Evolutionary conservation across 176 grass and related monocot species (phyloP), one percentile per base, ranked within the genome.

Genomic region (Eleusine indica): DNA sequence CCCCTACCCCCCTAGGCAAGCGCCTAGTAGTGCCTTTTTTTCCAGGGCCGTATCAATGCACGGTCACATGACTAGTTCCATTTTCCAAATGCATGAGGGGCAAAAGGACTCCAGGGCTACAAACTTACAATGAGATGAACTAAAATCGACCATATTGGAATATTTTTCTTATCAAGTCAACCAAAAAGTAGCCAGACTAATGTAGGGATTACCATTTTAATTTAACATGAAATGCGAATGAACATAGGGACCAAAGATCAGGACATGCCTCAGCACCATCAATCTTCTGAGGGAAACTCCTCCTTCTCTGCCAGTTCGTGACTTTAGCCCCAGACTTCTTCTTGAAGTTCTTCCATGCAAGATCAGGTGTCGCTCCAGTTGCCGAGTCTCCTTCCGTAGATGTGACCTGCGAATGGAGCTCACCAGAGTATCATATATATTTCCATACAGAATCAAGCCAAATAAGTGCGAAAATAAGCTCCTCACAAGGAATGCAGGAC

Each of bases 311-410:
- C 79, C 79, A 85, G 76, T 84, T 87, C 87, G 82, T 90, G 38
- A 87, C 75, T 86, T 90, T 86, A 32, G 78, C 78, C 74, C 81
- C 85, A 32, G 49, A 62, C 61, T 92, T 97, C 63, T 94, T 98
- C 71, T 93, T 88, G 21, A 94, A 91, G 82, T 89, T 93, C 68
- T 90, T 90, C 92, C 95, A 98, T 63, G 92, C 89, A 12, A 98
- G 85, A 80, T 86, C 92, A 14, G 92, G 92, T 48, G 95, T 98
- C 35, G 87, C 70, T 14, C 95, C 95, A 39, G 77, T 80, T 11
- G 85, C 87, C 0, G 84, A 93, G 41, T 91, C 88, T 75, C 84
- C 92, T 80, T 91, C 42, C 10, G 75, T 85, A 67, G 88, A 90
- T 83, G 87, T 86, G 84, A 98, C 92, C 95, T 98, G 84, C 29